These are phyloP conservation scores for Entophlyctis luteolus DNA, from an alignment of 192 early-diverging fungal genomes.

Conservation along the genomic window DNA sequence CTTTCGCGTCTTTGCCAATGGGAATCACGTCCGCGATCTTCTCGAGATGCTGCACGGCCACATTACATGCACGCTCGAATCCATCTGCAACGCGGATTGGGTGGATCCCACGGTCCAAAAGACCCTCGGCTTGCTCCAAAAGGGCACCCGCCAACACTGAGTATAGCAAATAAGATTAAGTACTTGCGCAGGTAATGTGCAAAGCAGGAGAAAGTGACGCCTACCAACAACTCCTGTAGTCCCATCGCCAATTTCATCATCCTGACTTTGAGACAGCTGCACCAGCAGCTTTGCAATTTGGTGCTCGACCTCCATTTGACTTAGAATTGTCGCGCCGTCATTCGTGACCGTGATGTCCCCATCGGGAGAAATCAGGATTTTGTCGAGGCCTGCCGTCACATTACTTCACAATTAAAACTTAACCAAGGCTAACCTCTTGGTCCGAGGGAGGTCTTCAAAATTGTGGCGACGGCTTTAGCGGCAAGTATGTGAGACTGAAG, in stretches of 20 bases:
- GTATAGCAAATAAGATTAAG: neutral
- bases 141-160: constrained; percentile 94
- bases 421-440: constrained; percentile 69
- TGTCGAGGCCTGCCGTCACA: constrained; percentile 77
- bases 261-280: constrained; percentile 95
- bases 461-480: constrained; percentile 93
- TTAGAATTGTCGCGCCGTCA: constrained; percentile 97
- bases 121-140: constrained; percentile 91
- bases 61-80: constrained; percentile 92
- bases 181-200: neutral
- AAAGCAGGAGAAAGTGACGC: constrained; percentile 16
- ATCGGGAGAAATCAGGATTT: constrained; percentile 98
- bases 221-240: constrained; percentile 97
- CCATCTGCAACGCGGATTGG: constrained; percentile 99
- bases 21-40: constrained; percentile 86
- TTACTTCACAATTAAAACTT: neutral
- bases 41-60: constrained; percentile 90
- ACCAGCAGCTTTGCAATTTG: constrained; percentile 98
- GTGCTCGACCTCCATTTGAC: constrained; percentile 97
- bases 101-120: constrained; percentile 95
- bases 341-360: constrained; percentile 99
- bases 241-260: constrained; percentile 99
- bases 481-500: constrained; percentile 94
- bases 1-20: constrained; percentile 74
- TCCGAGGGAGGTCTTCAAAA: constrained; percentile 96